Evolutionary conservation across 1,284 basidiomycete species (phyloP).

Genomic region (Boletus chippewaensis): DNA sequence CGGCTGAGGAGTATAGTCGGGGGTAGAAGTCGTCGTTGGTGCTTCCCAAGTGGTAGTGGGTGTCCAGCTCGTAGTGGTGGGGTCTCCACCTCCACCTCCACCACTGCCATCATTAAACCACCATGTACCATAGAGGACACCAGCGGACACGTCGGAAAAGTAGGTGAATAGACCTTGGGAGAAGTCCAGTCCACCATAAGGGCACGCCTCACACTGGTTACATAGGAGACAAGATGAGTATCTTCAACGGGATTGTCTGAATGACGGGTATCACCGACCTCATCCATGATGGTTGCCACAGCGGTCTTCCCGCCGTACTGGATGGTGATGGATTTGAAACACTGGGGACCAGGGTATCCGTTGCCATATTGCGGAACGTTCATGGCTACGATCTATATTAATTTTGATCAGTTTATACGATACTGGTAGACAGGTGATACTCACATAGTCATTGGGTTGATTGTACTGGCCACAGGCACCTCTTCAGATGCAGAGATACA

Average conservation of each 20-base stretch:
- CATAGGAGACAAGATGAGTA: neutral
- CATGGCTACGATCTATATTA: conserved; percentile 40
- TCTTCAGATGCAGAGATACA: conserved; percentile 26
- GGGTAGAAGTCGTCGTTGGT: conserved; percentile 21
- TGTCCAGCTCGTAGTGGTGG: conserved; percentile 24
- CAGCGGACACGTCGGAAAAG: conserved; percentile 44
- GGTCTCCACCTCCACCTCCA: conserved; percentile 16
- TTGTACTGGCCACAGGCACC: conserved; percentile 53
- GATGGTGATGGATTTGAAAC: conserved; percentile 62
- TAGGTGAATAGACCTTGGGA: conserved; percentile 65
- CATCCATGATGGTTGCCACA: conserved; percentile 59
- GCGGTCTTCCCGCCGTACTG: conserved; percentile 56
- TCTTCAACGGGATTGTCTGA: conserved; percentile 3
- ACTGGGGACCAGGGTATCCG: conserved; percentile 56
- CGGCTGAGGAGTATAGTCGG: conserved; percentile 19
- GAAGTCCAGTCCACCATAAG: conserved; percentile 71
- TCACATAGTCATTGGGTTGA: conserved; percentile 44
- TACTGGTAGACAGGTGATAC: conserved; percentile 22
- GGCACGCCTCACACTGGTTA: conserved; percentile 63
- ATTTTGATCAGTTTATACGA: conserved; percentile 6
- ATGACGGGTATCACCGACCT: conserved; percentile 37
- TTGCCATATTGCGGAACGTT: conserved; percentile 44
- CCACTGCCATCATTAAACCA: conserved; percentile 37
- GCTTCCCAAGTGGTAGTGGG: conserved; percentile 24
- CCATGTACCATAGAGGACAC: conserved; percentile 59